Percentiles rank a stretch among this genome's conserved stretches.
These are phyloP conservation scores for Capniomyces stellatus DNA, from an alignment of 371 early-diverging fungal genomes.

Conservation along the genomic window DNA sequence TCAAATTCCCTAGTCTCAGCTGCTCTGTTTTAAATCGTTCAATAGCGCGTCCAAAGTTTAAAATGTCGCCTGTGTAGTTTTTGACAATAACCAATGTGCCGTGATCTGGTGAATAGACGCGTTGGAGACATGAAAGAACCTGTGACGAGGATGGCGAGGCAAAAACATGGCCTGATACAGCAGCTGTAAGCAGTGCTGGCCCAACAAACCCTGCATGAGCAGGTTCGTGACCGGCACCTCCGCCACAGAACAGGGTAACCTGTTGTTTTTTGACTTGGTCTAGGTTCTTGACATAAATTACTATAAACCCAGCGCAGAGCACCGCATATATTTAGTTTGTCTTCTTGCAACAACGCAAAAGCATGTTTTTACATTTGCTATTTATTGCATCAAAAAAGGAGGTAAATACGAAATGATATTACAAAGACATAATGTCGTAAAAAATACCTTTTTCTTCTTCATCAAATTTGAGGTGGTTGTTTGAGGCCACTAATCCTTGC, in stretches of 20 bases:
- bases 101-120: conserved; percentile 33
- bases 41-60: conserved; percentile 63
- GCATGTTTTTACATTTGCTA: no score
- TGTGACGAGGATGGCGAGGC: conserved; percentile 61
- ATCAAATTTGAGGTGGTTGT: conserved; percentile 28
- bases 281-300: conserved; percentile 33
- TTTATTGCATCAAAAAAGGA: conserved; percentile 4
- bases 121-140: conserved; percentile 45
- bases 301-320: conserved; percentile 15
- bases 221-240: conserved; percentile 74
- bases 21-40: conserved; percentile 54
- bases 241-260: conserved; percentile 63
- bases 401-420: conserved; percentile 4
- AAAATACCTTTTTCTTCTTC: conserved; percentile 15
- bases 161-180: conserved; percentile 68
- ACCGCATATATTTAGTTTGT: no score
- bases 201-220: conserved; percentile 62
- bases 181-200: conserved; percentile 46
- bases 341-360: no score
- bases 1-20: conserved; percentile 9
- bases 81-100: conserved; percentile 60
- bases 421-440: background rate
- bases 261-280: conserved; percentile 31
- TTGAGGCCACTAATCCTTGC: conserved; percentile 24
- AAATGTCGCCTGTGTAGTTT: conserved; percentile 68